A percentile compares a stretch with the other conserved stretches of the same genome.
These are phyloP conservation scores for Balakata baccata DNA, from an alignment of 345 rosid species.

Conservation along the genomic window DNA sequence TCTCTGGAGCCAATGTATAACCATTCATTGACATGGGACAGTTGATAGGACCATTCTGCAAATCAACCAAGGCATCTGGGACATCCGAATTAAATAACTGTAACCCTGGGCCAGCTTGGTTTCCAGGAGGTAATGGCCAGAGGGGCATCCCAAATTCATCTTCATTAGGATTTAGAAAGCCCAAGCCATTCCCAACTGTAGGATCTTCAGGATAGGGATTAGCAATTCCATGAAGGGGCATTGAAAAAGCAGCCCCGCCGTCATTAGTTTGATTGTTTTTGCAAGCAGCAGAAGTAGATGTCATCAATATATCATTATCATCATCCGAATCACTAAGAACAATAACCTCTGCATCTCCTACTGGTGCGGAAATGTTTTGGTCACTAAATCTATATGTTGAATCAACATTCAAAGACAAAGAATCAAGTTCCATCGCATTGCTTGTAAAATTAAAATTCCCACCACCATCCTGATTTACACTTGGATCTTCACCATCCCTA, in stretches of 20 bases:
- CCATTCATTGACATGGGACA: constrained; percentile 60
- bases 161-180: constrained; percentile 51
- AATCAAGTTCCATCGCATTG: constrained; percentile 73
- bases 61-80: constrained; percentile 54
- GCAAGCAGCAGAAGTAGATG: constrained; percentile 50
- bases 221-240: constrained; percentile 50
- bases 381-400: constrained; percentile 49
- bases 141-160: constrained; percentile 69
- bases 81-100: constrained; percentile 66
- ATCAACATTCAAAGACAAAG: constrained; percentile 62
- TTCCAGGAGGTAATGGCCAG: constrained; percentile 69
- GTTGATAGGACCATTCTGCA: constrained; percentile 51
- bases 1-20: constrained; percentile 51
- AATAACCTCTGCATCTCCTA: constrained; percentile 63
- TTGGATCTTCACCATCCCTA: constrained; percentile 85
- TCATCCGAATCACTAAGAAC: constrained; percentile 95
- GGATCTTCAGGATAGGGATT: constrained; percentile 64
- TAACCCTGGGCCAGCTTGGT: constrained; percentile 64
- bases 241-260: constrained; percentile 52
- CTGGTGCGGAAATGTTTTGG: constrained; percentile 44
- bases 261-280: constrained; percentile 45
- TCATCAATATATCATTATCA: constrained; percentile 57
- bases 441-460: constrained; percentile 56
- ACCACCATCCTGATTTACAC: constrained; percentile 88
- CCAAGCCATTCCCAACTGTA: constrained; percentile 50